phyloP scores from a whole-genome alignment of 148 eudicot species.

The Vaccinium macrocarpon region DNA sequence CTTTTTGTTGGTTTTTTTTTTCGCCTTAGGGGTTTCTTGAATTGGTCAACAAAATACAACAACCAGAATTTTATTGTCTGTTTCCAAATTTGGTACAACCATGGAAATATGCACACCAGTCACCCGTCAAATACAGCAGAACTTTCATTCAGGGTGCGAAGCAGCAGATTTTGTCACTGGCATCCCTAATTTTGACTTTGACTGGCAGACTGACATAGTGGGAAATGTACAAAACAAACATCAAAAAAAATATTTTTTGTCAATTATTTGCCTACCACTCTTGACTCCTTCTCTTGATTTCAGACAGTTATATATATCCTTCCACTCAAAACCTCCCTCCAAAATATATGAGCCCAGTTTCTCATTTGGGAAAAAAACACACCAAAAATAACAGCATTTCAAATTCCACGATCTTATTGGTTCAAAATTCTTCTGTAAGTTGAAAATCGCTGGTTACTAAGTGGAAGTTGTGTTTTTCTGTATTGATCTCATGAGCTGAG shows the following conservation, averaged over 20 bases:
- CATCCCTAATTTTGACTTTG: not conserved
- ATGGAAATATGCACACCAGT: not conserved
- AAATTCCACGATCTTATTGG: not conserved
- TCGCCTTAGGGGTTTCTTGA: not conserved
- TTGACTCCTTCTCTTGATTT: not conserved
- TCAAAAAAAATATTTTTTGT: not conserved
- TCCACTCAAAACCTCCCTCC: not conserved
- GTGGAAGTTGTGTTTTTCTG: not conserved
- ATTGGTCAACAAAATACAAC: not conserved
- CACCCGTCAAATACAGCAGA: too few species aligned
- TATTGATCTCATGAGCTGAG: too few species aligned
- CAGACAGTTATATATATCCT: not conserved
- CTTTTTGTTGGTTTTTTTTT: not conserved
- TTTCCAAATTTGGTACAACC: not conserved
- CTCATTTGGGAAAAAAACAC: not conserved
- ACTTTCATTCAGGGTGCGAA: not conserved
- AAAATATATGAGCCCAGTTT: not conserved
- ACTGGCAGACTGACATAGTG: not conserved
- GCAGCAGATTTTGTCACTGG: not conserved
- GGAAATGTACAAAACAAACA: not conserved
- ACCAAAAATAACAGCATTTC: not conserved
- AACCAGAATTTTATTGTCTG: not conserved
- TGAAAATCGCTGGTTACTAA: not conserved
- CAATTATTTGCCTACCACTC: not conserved
- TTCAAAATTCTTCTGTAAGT: not conserved